Conservation (phyloP, 2,329 filamentous ascomycete genomes). For the Aspergillus sojae region DNA sequence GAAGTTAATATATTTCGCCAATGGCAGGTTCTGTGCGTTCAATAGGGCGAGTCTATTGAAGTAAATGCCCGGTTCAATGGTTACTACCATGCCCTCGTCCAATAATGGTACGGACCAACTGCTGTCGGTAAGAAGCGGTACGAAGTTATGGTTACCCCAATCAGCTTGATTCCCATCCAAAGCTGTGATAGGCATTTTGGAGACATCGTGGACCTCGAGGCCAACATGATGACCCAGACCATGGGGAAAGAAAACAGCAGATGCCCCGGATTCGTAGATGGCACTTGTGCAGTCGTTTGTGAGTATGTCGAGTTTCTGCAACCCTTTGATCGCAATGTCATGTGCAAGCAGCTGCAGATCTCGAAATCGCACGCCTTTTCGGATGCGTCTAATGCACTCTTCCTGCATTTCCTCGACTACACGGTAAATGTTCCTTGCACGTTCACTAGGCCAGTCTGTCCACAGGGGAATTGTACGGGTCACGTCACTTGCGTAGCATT, state of each 20-base stretch:
- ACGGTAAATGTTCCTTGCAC: conserved; percentile 75
- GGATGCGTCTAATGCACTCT: conserved; percentile 72
- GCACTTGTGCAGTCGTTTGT: conserved; percentile 61
- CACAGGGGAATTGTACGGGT: conserved; percentile 85
- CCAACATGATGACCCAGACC: conserved; percentile 63
- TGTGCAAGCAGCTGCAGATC: conserved; percentile 80
- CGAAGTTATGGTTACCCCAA: not conserved
- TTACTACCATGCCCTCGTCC: conserved; percentile 59
- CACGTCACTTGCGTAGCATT: conserved; percentile 72
- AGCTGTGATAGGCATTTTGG: conserved; percentile 39
- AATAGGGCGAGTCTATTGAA: conserved; percentile 43
- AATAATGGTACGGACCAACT: conserved; percentile 37
- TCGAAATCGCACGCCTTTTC: conserved; percentile 76
- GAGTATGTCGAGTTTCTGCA: conserved; percentile 75
- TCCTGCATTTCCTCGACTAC: conserved; percentile 87
- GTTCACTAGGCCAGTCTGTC: conserved; percentile 61
- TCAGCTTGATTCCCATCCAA: conserved; percentile 10
- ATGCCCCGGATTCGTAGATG: conserved; percentile 40
- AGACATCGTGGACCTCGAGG: conserved; percentile 49
- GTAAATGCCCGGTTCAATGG: conserved; percentile 57
- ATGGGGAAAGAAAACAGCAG: conserved; percentile 46
- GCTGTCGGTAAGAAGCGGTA: conserved; percentile 16
- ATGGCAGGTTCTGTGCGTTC: conserved; percentile 33
- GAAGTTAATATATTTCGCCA: conserved; percentile 43
- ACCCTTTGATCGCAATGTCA: conserved; percentile 76